A percentile compares a stretch with the other conserved stretches of the same genome.
These are phyloP conservation scores for Amauroascus niger DNA, from an alignment of 2,329 filamentous ascomycete genomes.

Conservation along the genomic window DNA sequence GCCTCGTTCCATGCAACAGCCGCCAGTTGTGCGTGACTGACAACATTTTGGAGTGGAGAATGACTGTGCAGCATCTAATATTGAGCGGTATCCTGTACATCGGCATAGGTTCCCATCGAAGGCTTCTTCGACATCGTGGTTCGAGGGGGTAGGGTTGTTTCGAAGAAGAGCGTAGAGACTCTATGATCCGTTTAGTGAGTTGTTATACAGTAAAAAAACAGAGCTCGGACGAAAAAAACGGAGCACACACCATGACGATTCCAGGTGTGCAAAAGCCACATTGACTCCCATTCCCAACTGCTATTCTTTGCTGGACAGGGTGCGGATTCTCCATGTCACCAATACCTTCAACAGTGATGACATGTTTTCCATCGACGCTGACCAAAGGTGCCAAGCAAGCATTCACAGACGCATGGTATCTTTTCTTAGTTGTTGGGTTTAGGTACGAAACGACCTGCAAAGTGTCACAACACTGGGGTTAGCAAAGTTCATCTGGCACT, in stretches of 20 bases:
- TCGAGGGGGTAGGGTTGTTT: slow-evolving; percentile 66
- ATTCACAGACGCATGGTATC: slow-evolving; percentile 95
- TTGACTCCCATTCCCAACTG: slow-evolving; percentile 83
- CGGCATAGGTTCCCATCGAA: slow-evolving; percentile 95
- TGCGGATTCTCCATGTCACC: slow-evolving; percentile 80
- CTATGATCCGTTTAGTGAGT: slow-evolving; percentile 30
- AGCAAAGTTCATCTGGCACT: neutral
- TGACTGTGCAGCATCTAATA: slow-evolving; percentile 85
- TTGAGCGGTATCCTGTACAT: slow-evolving; percentile 90
- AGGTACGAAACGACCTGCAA: slow-evolving; percentile 71
- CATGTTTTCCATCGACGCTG: slow-evolving; percentile 93
- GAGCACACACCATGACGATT: slow-evolving; percentile 65
- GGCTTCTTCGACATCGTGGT: slow-evolving; percentile 84
- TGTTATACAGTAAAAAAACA: neutral
- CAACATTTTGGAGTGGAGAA: slow-evolving; percentile 50
- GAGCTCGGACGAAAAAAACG: neutral
- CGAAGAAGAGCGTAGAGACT: slow-evolving; percentile 86
- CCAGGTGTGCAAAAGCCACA: slow-evolving; percentile 95
- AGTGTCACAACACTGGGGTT: slow-evolving; percentile 22
- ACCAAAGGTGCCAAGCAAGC: slow-evolving; percentile 88
- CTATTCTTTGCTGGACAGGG: slow-evolving; percentile 81
- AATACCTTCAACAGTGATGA: slow-evolving; percentile 95
- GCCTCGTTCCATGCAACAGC: slow-evolving; percentile 59
- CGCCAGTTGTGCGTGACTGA: slow-evolving; percentile 49
- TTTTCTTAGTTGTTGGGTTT: slow-evolving; percentile 82